Conservation (phyloP, 257 asterid species). For the Misopates orontium region DNA sequence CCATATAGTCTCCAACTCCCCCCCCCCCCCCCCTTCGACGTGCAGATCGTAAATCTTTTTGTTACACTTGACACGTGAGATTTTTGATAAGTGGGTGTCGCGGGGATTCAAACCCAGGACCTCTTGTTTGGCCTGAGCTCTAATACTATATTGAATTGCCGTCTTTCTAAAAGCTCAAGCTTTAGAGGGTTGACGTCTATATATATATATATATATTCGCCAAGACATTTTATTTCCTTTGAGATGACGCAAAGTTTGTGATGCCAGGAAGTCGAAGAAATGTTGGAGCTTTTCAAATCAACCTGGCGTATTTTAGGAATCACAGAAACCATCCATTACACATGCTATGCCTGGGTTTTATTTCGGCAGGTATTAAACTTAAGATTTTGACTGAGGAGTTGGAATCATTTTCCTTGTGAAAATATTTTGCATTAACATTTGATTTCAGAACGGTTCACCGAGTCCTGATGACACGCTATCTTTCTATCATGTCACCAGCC, state of each 20-base stretch:
- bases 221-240: conserved; percentile 12
- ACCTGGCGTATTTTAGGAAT: conserved; percentile 95
- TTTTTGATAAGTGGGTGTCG: too few relatives aligned
- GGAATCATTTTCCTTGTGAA: conserved; percentile 13
- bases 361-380: conserved; percentile 77
- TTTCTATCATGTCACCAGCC: background rate
- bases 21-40: too few relatives aligned
- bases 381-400: conserved; percentile 25
- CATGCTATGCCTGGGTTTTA: conserved; percentile 94
- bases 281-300: conserved; percentile 93
- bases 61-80: too few relatives aligned
- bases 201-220: too few relatives aligned
- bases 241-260: conserved; percentile 24
- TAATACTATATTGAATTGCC: too few relatives aligned
- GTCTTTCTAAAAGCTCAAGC: too few relatives aligned
- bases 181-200: too few relatives aligned
- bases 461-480: conserved; percentile 17
- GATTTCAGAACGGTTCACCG: background rate
- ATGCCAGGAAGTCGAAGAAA: conserved; percentile 95
- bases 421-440: conserved; percentile 8
- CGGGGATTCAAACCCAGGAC: too few relatives aligned
- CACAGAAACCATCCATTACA: conserved; percentile 87
- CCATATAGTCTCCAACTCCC: too few relatives aligned
- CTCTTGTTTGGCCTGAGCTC: too few relatives aligned
- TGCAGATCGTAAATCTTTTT: too few relatives aligned